phyloP scores from a whole-genome alignment of 2,329 filamentous ascomycete species.

The Fusarium humuli region DNA sequence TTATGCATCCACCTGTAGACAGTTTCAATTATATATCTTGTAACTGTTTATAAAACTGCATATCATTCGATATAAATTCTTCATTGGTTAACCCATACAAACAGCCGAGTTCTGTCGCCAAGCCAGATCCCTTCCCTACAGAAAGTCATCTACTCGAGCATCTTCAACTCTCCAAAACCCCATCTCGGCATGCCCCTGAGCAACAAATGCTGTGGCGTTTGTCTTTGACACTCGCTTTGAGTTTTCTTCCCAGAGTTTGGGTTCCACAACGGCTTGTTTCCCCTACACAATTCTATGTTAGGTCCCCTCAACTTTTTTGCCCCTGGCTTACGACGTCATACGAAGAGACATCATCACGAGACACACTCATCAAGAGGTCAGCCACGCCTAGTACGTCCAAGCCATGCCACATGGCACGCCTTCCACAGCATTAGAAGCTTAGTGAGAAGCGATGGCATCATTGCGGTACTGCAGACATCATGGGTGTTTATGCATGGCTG shows the following conservation, averaged over 20 bases:
- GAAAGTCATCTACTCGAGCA: not conserved
- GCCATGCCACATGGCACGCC: constrained; percentile 25
- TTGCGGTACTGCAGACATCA: not conserved
- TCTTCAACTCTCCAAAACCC: not conserved
- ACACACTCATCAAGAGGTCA: constrained; percentile 15
- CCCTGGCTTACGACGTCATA: constrained; percentile 34
- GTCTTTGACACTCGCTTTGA: constrained; percentile 6
- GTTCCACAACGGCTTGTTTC: constrained; percentile 28
- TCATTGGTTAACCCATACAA: not conserved
- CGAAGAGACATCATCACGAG: constrained; percentile 26
- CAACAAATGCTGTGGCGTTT: constrained; percentile 30
- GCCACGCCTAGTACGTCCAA: constrained; percentile 21
- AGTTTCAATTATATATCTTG: constrained; percentile 20
- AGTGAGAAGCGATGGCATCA: not conserved
- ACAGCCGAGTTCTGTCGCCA: not conserved
- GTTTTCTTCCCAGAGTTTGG: not conserved
- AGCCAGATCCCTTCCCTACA: not conserved
- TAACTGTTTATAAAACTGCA: constrained; percentile 1
- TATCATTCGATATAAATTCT: not conserved
- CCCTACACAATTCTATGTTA: constrained; percentile 7
- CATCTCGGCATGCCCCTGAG: constrained; percentile 15
- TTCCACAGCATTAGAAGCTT: not conserved
- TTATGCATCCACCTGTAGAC: constrained; percentile 2
- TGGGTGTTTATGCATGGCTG: not conserved
- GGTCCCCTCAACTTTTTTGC: constrained; percentile 6